Base-by-base conservation (phyloP, 2,329 filamentous ascomycete species). In the Nemania bipapillata region DNA sequence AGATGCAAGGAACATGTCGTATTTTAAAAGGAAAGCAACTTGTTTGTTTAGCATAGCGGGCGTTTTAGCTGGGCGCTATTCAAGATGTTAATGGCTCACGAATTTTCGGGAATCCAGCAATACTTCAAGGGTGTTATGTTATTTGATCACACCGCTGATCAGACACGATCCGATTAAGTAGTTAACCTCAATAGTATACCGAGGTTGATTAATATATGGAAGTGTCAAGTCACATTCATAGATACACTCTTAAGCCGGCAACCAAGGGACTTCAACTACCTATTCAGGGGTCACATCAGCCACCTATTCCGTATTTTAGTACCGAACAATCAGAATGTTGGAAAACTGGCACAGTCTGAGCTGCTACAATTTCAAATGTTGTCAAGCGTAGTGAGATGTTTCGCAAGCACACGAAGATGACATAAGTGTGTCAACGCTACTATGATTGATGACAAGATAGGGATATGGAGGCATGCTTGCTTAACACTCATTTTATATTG, bases 31-130 rank as follows among this genome's bases (percentile, higher is more conserved):
- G 32, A 26, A 28, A 24, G 17, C 24, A 17, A 37, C 32, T 54
- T 50, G 28, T 57, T 68, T 66, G 30, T 30, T 47, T 17, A 37
- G 63, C 66, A 66, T 66, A 61, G 69, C 66, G 63, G 35, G 52
- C 52, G 15, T 47, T 47, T 26, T 40, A 15, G 17, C 47, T 8
- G 42, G 62, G 63, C 40, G 66, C 66, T 63, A 42, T 30, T 40
- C 0, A 7, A 53, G 15, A n/a, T 42, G n/a, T 32, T 12, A 2
- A 54, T 26, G 37, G 40, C n/a, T 60, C 26, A 35, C 24, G 26
- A 49, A 28, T 15, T 32, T 55, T 47, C 30, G 6, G 35, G 40
- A 54, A 66, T 59, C 17, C 30, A 42, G 42, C 1, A 1, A 1
- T 20, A 40, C 8, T 22, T 20, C 28, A 5, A 12, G 1, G 1